Percentiles rank a stretch among this genome's conserved stretches.
Conservation (phyloP, 2,329 filamentous ascomycete species). For the Aspergillus quadrilineatus region DNA sequence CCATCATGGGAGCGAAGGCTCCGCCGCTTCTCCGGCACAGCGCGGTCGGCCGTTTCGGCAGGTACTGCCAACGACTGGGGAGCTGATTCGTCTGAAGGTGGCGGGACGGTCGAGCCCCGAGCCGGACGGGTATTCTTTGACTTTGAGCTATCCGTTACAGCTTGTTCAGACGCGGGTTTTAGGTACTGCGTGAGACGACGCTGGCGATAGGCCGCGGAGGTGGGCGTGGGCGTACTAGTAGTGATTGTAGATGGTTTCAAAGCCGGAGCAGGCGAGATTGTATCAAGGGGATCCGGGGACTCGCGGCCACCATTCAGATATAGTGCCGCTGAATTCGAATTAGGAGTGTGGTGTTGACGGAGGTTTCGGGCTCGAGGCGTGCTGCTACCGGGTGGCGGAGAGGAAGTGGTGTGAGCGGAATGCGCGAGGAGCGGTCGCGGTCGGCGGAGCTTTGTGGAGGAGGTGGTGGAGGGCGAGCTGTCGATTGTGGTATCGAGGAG, state of each 20-base stretch:
- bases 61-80: background rate
- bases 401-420: slow-evolving; percentile 14
- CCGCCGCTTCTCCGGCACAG: slow-evolving; percentile 55
- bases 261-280: slow-evolving; percentile 22
- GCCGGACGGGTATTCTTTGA: background rate
- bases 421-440: slow-evolving; percentile 16
- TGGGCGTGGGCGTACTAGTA: slow-evolving; percentile 8
- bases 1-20: slow-evolving; percentile 83
- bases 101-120: background rate
- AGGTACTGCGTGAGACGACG: slow-evolving; percentile 6
- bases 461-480: slow-evolving; percentile 9
- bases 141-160: background rate
- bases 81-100: background rate
- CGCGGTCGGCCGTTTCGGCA: slow-evolving; percentile 10
- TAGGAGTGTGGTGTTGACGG: slow-evolving; percentile 20
- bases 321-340: slow-evolving; percentile 17
- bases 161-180: background rate
- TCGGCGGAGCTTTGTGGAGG: slow-evolving; percentile 20
- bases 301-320: slow-evolving; percentile 26
- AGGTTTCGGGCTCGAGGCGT: slow-evolving; percentile 19
- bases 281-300: slow-evolving; percentile 30
- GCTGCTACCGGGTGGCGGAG: slow-evolving; percentile 15
- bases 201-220: slow-evolving; percentile 14
- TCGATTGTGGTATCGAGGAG: slow-evolving; percentile 31
- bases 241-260: background rate